phyloP scores from a whole-genome alignment of 352 stramenopile species.

The Pythium oligandrum region DNA sequence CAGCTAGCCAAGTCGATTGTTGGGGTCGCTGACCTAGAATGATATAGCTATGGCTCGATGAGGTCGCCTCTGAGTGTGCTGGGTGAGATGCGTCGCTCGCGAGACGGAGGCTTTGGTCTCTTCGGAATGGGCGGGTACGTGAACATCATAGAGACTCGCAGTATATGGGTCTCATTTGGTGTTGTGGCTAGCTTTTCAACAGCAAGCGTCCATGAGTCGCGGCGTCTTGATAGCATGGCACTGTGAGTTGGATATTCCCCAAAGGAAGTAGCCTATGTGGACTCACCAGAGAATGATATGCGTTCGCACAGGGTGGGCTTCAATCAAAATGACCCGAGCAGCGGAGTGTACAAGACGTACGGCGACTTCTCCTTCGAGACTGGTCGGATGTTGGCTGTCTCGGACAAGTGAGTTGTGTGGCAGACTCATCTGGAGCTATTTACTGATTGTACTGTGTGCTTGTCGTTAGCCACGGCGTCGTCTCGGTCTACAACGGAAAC shows the following conservation, averaged over 20 bases:
- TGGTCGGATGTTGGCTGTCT: slow-evolving; percentile 50
- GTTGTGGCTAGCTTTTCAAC: slow-evolving; percentile 13
- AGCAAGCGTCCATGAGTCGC: slow-evolving; percentile 1
- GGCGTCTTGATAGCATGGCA: slow-evolving; percentile 2
- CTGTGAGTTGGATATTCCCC: slow-evolving; percentile 1
- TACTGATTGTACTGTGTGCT: neutral
- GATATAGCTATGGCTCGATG: slow-evolving; percentile 41
- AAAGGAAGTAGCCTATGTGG: too few species aligned
- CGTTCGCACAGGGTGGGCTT: too few species aligned
- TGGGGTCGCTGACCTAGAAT: slow-evolving; percentile 3
- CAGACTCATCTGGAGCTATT: neutral
- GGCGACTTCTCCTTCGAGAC: slow-evolving; percentile 61
- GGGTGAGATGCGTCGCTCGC: slow-evolving; percentile 59
- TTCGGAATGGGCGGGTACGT: slow-evolving; percentile 66
- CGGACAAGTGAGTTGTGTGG: slow-evolving; percentile 51
- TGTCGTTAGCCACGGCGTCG: slow-evolving; percentile 32
- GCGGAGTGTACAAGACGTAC: slow-evolving; percentile 59
- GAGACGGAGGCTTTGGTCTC: slow-evolving; percentile 35
- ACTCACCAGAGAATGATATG: too few species aligned
- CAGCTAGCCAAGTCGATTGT: neutral
- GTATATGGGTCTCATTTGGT: too few species aligned
- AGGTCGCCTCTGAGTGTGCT: slow-evolving; percentile 35
- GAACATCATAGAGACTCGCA: neutral
- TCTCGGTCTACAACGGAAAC: slow-evolving; percentile 45
- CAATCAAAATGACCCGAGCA: neutral